Evolutionary conservation across 768 basidiomycete species (phyloP), one percentile per base, ranked within the genome.

Genomic region (Pilatotrama ljubarskyi): DNA sequence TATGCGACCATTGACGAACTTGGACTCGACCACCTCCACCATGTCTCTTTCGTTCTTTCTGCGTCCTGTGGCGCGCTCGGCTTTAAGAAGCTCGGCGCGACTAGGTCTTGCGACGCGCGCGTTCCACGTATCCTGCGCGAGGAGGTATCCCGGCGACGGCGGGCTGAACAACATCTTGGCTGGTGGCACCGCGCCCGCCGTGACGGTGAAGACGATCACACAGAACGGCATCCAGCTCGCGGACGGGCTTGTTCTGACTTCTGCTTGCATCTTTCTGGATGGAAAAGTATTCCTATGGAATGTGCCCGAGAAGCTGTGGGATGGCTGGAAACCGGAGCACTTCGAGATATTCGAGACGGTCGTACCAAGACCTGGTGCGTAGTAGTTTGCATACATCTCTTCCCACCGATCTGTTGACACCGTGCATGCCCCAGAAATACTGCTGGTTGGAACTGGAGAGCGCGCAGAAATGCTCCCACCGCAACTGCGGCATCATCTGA

Each of bases 271-370:
- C 26, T 90, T 99, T 62, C 71, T 95, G 8, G 89, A 92, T 57
- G 93, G 93, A 2, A 84, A 90, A 44, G 89, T 93, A 0, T 88
- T 95, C 53, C 71, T 98, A 38, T 99, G 96, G 96, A 87, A 98
- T 69, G 89, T 91, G 2, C 87, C 90, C 6, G 72, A 77, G 2
- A 78, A 72, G 5, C 68, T 79, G 1, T 91, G 90, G 86, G 71
- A 76, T 13, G 88, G 79, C 2, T 98, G 94, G 94, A 77, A 68
- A 7, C 76, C 78, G 53, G 90, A 87, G 41, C 84, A 86, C 61
- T 91, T 96, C 64, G 82, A 85, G 64, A 72, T 96, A 24, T 92
- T 98, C 63, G 89, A 96, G 56, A 80, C 84, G 13, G 85, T 93
- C 11, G 80, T 87, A 25, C 95, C 95, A 2, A 84, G 86, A 71